Evolutionary conservation across 2,329 filamentous ascomycete genomes (phyloP), one percentile per base, ranked within the genome.

Genomic region (Colletotrichum acutatum): DNA sequence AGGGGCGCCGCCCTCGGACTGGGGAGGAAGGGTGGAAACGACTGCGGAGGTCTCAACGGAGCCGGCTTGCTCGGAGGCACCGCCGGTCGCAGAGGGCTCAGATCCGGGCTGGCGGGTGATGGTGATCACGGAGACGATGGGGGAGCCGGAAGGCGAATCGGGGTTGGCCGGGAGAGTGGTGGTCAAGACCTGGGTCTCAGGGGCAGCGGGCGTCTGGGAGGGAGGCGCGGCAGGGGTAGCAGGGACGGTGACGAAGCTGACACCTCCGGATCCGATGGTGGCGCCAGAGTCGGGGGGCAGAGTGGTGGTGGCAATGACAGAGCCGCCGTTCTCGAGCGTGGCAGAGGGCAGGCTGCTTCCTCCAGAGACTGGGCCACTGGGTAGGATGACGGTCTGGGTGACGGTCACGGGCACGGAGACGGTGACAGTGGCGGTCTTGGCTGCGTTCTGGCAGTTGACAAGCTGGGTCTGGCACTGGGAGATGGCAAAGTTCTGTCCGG

Each of bases 381-480:
- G 74, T 4, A 75, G 68, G 30, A 75, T 22, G 32, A 75, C 74
- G 11, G 74, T 75, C 66, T 73, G 72, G 11, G 72, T 75, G 9
- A 74, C 30, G n/a, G 74, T 74, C 26, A 60, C 71, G 22, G 74
- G 74, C 16, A 74, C 74, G 7, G 72, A 52, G 26, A 74, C 72
- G 3, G 72, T 74, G n/a, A 73, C 68, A 16, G 72, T 75, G n/a
- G 68, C 72, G 28, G 68, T 74, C 53, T 68, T 74, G 11, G 74
- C 74, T 12, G 74, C 68, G 53, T 66, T 68, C 53, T 74, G 65
- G 72, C 74, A 75, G 30, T 69, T 69, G 12, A 72, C 26, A 22
- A 74, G 60, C 37, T 75, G 74, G 22, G 74, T 72, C 72, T 74
- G 72, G 69, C 74, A 75, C 68, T 75, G 74, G 7, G 74, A 74